Evolutionary conservation across 352 stramenopile species (phyloP), one percentile per base, ranked within the genome.

Genomic region (Albugo candida): DNA sequence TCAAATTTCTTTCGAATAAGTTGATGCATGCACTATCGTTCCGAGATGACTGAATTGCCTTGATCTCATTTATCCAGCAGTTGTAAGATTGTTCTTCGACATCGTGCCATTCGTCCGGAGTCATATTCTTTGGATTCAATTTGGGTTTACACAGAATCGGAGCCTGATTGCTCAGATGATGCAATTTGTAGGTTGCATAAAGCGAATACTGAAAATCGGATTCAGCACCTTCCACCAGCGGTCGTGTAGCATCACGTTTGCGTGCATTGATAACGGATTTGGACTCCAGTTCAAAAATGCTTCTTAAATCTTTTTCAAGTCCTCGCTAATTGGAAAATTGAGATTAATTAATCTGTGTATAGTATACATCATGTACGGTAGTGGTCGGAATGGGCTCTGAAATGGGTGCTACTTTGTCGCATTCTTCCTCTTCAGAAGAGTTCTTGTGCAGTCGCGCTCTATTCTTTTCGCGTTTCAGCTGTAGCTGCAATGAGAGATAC

Each of bases 1-100:
- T 70, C 13, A 87, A 53, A 42, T 91, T 91, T 31, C 70, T 66
- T 49, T 91, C 77, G 36, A 74, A 91, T 13, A 82, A 39, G 48
- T 87, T 87, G 38, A 77, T 57, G 24, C 24, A 8, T 8, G 24
- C 24, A 10, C 8, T 31, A 31, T 31, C 24, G 24, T 31, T 31
- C 24, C 24, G 3, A n/a, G 54, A 41, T 16, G 59, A 46, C 20
- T 64, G 56, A 8, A 52, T 19, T 2, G 38, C 19, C 13, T 75
- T 55, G 2, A 74, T 51, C 11, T 61, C 58, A 6, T 65, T 51
- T 10, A 64, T 60, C 77, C 77, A 89, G 36, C 60, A 46, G 8
- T 56, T 51, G 36, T 81, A 85, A n/a, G 74, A 63, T 13, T 38
- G 43, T 43, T 71, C 56, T n/a, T 86, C 77, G 17, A 56, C 59